Base-by-base conservation (phyloP, 2,329 filamentous ascomycete genomes). In the Clarireedia homoeocarpa region DNA sequence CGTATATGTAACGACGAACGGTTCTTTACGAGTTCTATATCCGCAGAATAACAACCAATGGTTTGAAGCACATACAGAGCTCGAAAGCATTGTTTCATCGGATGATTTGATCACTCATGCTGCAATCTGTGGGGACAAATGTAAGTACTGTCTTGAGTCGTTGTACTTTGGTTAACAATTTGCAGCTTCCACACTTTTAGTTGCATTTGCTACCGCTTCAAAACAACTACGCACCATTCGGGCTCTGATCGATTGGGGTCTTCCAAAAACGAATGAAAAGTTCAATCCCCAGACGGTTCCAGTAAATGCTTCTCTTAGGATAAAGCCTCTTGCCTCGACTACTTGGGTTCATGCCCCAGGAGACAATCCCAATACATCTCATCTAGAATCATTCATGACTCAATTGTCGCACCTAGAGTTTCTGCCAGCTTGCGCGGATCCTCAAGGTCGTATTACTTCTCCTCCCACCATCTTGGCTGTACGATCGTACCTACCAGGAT, bases 71-170 rank as follows among this genome's bases (percentile, higher is more conserved):
- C 81, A 80, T 3, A 74, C 85, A n/a, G 87, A 92, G 60, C 72
- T 95, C 38, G 88, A 91, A 67, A 85, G 83, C 59, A 78, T 89
- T 56, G 78, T 83, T 27, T 84, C 84, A 36, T 84, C 86, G 0
- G 84, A 90, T 60, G 86, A 90, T 61, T 70, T 89, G n/a, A 78
- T 92, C 51, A 90, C 89, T 0, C 90, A 95, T 72, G 89, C 89
- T 10, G 81, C 88, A 40, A 75, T 91, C 59, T 81, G 85, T 57
- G 82, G 87, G 3, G 88, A 91, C 55, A 89, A 85, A 71, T 83
- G 88, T 89, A 71, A 66, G 75, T 26, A 20, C 51, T 6, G 36
- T 20, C 14, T 20, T 9, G 12, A 23, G 24, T 46, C 27, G n/a
- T 24, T 10, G 27, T 40, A 24, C 39, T 26, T 56, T 65, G 34